Evolutionary conservation across 2,329 filamentous ascomycete genomes (phyloP).

Genomic region (Calonectria fujianensis): DNA sequence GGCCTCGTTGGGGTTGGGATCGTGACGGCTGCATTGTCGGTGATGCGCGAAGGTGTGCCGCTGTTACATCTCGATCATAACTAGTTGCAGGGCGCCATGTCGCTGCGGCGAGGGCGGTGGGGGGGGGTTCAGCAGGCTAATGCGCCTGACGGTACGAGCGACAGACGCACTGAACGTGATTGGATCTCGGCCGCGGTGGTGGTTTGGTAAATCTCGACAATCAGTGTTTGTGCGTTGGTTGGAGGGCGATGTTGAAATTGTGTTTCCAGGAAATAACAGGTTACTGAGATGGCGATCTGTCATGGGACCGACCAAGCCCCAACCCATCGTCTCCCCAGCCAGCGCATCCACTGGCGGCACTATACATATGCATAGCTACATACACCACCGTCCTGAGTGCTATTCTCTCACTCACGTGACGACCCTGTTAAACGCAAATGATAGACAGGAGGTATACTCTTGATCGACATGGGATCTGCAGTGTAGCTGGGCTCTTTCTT

Average conservation of each 20-base stretch:
- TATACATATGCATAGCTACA: not conserved
- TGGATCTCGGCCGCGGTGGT: slow-evolving; percentile 11
- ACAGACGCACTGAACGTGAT: slow-evolving; percentile 7
- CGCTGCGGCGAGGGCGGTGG: slow-evolving; percentile 19
- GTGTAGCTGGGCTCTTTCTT: not conserved
- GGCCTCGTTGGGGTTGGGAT: slow-evolving; percentile 66
- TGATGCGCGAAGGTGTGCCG: slow-evolving; percentile 51
- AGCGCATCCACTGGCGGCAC: slow-evolving; percentile 7
- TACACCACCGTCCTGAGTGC: not conserved
- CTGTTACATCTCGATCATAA: slow-evolving; percentile 66
- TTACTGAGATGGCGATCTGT: not conserved
- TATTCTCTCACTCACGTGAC: slow-evolving; percentile 7
- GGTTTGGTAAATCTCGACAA: slow-evolving; percentile 3
- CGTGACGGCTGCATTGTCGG: slow-evolving; percentile 70
- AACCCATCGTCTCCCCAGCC: slow-evolving; percentile 4
- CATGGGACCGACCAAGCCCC: slow-evolving; percentile 17
- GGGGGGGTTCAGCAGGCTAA: slow-evolving; percentile 11
- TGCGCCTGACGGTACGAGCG: not conserved
- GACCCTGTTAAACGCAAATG: not conserved
- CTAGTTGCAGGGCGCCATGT: slow-evolving; percentile 37
- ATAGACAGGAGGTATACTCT: not conserved
- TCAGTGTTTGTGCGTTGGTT: not conserved
- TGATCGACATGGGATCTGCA: slow-evolving; percentile 10
- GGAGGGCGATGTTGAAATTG: slow-evolving; percentile 11
- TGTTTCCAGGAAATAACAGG: not conserved